Percentiles rank a stretch among this genome's conserved stretches.
Conservation (phyloP, 805 yeast species). For the Saccharomycopsis lassenensis region DNA sequence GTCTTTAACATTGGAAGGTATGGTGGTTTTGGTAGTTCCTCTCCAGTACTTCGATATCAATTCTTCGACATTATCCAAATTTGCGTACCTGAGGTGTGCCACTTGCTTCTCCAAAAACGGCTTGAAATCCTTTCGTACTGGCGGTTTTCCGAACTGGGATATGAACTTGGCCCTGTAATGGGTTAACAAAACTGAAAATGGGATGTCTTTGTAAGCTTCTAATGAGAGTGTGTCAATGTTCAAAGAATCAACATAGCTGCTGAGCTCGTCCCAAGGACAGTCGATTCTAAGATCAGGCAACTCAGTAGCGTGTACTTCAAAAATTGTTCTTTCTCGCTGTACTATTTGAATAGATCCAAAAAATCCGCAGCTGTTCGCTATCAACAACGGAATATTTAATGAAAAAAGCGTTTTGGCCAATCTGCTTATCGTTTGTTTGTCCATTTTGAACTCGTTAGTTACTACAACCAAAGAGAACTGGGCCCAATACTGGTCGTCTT, state of each 20-base stretch:
- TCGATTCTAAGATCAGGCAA: slow-evolving; percentile 38
- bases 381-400: slow-evolving; percentile 48
- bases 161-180: slow-evolving; percentile 3
- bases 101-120: slow-evolving; percentile 21
- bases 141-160: background rate
- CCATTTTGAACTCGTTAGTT: too few relatives aligned
- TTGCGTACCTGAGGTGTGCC: slow-evolving; percentile 21
- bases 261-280: slow-evolving; percentile 23
- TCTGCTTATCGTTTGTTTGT: too few relatives aligned
- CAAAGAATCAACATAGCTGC: slow-evolving; percentile 16
- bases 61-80: slow-evolving; percentile 39
- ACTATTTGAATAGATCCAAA: slow-evolving; percentile 49
- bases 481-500: slow-evolving; percentile 3
- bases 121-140: slow-evolving; percentile 29
- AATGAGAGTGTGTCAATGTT: slow-evolving; percentile 6
- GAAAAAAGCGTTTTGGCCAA: too few relatives aligned
- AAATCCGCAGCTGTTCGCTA: slow-evolving; percentile 46
- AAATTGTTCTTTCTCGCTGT: slow-evolving; percentile 47
- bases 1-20: slow-evolving; percentile 23
- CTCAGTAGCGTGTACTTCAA: slow-evolving; percentile 65
- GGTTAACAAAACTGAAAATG: slow-evolving; percentile 14
- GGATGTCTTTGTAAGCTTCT: slow-evolving; percentile 20
- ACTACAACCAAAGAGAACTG: slow-evolving; percentile 10
- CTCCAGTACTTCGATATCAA: slow-evolving; percentile 36
- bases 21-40: slow-evolving; percentile 27